A percentile compares a stretch with the other conserved stretches of the same genome.
These are phyloP conservation scores for Entelexis sorbosivorans DNA, from an alignment of 1,139 yeast genomes.

Conservation along the genomic window DNA sequence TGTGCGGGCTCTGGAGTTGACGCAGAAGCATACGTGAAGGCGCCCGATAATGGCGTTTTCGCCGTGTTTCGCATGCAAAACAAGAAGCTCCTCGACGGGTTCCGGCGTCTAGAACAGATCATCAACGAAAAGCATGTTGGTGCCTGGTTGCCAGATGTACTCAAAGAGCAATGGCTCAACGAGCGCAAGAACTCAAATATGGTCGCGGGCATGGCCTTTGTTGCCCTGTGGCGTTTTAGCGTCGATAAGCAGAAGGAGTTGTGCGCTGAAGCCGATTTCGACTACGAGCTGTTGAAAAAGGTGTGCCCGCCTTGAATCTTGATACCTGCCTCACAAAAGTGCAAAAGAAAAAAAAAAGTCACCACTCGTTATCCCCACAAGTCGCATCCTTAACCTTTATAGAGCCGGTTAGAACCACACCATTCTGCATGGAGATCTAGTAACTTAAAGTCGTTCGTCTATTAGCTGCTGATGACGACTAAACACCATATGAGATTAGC, in stretches of 20 bases:
- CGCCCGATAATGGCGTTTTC: slow-evolving; percentile 18
- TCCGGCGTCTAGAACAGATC: slow-evolving; percentile 7
- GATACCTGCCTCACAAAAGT: too few relatives aligned
- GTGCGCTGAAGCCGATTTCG: slow-evolving; percentile 16
- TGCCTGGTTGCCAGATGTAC: slow-evolving; percentile 17
- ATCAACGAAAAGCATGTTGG: slow-evolving; percentile 14
- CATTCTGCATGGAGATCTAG: too few relatives aligned
- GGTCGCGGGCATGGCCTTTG: slow-evolving; percentile 15
- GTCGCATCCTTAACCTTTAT: neutral
- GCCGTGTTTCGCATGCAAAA: slow-evolving; percentile 21
- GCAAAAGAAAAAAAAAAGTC: too few relatives aligned
- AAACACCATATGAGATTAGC: too few relatives aligned
- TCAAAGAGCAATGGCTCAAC: slow-evolving; percentile 9
- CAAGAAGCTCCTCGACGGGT: slow-evolving; percentile 12
- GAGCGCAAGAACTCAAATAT: slow-evolving; percentile 9
- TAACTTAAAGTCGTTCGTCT: too few relatives aligned
- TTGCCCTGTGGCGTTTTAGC: slow-evolving; percentile 14
- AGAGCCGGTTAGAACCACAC: too few relatives aligned
- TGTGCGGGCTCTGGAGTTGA: slow-evolving; percentile 17
- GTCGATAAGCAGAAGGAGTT: slow-evolving; percentile 12
- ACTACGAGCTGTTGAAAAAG: slow-evolving; percentile 10
- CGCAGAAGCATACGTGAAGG: slow-evolving; percentile 19
- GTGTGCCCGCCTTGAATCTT: slow-evolving; percentile 16
- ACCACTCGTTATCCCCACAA: neutral
- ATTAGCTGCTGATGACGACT: too few relatives aligned